These are phyloP conservation scores for Bromus sterilis DNA, from an alignment of 176 grass and related monocot genomes.

Conservation along the genomic window DNA sequence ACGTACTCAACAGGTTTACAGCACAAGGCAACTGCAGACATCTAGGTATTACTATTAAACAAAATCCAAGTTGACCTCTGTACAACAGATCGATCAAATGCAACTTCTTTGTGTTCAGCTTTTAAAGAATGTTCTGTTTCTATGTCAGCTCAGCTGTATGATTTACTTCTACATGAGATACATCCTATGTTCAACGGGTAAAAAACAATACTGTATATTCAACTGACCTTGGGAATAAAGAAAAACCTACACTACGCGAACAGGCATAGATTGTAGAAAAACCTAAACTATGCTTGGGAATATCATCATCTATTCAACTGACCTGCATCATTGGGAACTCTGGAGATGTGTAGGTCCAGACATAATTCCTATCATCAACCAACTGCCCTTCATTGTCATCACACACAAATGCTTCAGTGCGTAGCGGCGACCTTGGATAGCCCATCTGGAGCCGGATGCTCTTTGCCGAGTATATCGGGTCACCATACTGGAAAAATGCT, in stretches of 20 bases:
- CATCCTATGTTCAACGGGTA: background rate
- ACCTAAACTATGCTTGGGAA: no score
- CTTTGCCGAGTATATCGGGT: slow-evolving; percentile 58
- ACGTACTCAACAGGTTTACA: background rate
- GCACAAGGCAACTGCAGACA: background rate
- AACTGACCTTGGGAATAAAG: no score
- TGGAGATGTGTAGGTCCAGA: slow-evolving; percentile 63
- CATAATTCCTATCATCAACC: slow-evolving; percentile 27
- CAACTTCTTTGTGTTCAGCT: background rate
- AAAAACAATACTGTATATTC: background rate
- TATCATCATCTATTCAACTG: background rate
- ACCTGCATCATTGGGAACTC: slow-evolving; percentile 74
- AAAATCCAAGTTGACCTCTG: background rate
- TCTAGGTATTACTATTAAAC: background rate
- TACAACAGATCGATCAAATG: background rate
- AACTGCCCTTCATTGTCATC: slow-evolving; percentile 35
- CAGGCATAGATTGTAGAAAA: background rate
- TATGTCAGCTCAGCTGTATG: background rate
- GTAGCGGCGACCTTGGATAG: slow-evolving; percentile 25
- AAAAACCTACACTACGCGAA: background rate
- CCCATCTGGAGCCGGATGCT: slow-evolving; percentile 52
- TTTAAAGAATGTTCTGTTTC: background rate
- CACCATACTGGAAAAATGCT: slow-evolving; percentile 53
- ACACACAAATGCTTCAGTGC: background rate
- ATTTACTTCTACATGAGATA: background rate